Evolutionary conservation across 176 grass and related monocot genomes (phyloP), one percentile per base, ranked within the genome.

Genomic region (Luzula sylvatica): DNA sequence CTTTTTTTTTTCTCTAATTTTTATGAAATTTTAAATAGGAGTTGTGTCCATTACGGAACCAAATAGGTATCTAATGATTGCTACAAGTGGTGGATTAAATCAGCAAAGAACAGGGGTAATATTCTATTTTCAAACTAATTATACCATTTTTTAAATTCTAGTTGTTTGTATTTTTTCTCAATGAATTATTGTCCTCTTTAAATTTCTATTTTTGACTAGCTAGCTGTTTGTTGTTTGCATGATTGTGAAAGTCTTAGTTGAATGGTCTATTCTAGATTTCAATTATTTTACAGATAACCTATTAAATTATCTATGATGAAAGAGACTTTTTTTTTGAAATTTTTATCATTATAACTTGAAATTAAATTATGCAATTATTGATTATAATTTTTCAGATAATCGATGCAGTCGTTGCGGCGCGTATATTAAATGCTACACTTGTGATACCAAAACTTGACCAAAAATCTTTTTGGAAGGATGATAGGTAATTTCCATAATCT

Each of bases 21-120:
- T 29, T 3, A n/a, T n/a, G n/a, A 29, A 14, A 29, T 72, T 15
- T 55, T 63, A 12, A 42, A 44, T 69, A 87, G 92, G 55, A 61
- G 53, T 55, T 21, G 68, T 55, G 54, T 46, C 68, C 26, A 70
- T 83, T 38, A 85, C 86, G 5, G 51, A 72, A 39, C 43, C 75
- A 53, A 60, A 98, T 23, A 80, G 86, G 32, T 98, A 83, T 46
- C 51, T 98, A 55, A 90, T 90, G 81, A 87, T 98, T 53, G 92
- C 81, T 3, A 98, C 92, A 30, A 98, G 92, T 56, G 92, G 92
- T 7, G 92, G 92, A 12, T 68, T 98, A 29, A 98, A 98, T 66
- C 92, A 98, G 66, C 92, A 98, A 65, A 56, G 86, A 65, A 98
- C 92, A 87, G 92, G 92, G 86, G 92, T 98, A 48, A 95, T 78